Percentiles rank a stretch among this genome's conserved stretches.
Evolutionary conservation across 129 eudicot genomes (phyloP).

Genomic region (Flaveria bidentis): DNA sequence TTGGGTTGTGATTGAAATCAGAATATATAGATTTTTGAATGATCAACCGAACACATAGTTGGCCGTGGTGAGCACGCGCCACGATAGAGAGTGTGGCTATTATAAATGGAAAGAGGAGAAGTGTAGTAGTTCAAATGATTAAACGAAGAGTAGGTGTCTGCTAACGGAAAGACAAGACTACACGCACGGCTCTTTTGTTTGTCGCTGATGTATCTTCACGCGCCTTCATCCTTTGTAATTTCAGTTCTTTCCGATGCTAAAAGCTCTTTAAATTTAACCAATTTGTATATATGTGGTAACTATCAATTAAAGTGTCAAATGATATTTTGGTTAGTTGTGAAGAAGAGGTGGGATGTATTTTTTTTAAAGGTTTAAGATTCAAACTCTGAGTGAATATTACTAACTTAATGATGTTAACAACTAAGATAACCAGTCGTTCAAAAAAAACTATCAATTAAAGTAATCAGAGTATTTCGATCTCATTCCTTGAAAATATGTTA

Average conservation of each 20-base stretch:
- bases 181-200: conserved; percentile 54
- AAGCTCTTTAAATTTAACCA: not conserved
- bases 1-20: not conserved
- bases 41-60: not conserved
- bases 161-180: conserved; percentile 48
- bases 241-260: not conserved
- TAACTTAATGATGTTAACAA: too few species aligned
- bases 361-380: too few species aligned
- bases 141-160: conserved; percentile 55
- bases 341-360: too few species aligned
- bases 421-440: too few species aligned
- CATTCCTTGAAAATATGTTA: too few species aligned
- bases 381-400: too few species aligned
- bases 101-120: not conserved
- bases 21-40: not conserved
- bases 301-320: too few species aligned
- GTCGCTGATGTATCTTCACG: conserved; percentile 25
- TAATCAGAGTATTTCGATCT: too few species aligned
- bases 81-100: not conserved
- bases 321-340: too few species aligned
- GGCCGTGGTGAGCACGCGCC: conserved; percentile 2
- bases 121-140: conserved; percentile 60
- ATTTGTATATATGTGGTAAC: too few species aligned
- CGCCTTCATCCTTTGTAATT: not conserved
- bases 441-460: too few species aligned